Evolutionary conservation across 345 rosid genomes (phyloP).

Genomic region (Salix arbutifolia): DNA sequence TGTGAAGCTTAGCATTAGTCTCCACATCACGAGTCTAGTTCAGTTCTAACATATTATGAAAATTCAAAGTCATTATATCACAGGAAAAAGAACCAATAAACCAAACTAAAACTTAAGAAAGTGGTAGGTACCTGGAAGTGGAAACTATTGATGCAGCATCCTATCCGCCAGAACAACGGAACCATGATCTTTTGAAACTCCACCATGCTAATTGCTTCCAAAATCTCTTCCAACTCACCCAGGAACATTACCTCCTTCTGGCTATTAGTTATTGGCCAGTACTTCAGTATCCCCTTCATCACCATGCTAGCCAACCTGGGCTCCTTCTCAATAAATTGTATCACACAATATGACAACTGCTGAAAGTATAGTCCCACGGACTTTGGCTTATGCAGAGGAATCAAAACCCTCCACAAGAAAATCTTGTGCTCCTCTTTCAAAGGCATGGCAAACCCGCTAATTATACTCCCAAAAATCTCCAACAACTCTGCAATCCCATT

Average conservation of each 20-base stretch:
- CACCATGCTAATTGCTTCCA: constrained; percentile 62
- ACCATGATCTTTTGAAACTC: constrained; percentile 82
- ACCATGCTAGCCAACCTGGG: constrained; percentile 61
- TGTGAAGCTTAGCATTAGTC: not conserved
- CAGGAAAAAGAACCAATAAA: not conserved
- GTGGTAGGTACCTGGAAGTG: constrained; percentile 72
- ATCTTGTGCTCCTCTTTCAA: constrained; percentile 89
- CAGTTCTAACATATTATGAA: not conserved
- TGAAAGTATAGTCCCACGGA: constrained; percentile 73
- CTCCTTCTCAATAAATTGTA: constrained; percentile 85
- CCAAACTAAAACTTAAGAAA: not conserved
- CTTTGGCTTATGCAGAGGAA: constrained; percentile 85
- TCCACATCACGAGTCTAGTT: not conserved
- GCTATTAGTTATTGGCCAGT: constrained; percentile 80
- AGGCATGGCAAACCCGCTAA: constrained; percentile 81
- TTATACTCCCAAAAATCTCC: constrained; percentile 83
- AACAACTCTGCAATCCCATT: constrained; percentile 75
- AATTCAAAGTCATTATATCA: not conserved
- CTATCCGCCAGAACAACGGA: constrained; percentile 67
- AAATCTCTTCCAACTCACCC: constrained; percentile 75
- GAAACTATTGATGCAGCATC: constrained; percentile 70
- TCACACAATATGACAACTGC: constrained; percentile 65
- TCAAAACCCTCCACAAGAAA: constrained; percentile 76
- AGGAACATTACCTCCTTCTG: constrained; percentile 92
- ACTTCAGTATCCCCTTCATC: constrained; percentile 65